These are phyloP conservation scores for Candida pini DNA, from an alignment of 805 yeast species.

Conservation along the genomic window DNA sequence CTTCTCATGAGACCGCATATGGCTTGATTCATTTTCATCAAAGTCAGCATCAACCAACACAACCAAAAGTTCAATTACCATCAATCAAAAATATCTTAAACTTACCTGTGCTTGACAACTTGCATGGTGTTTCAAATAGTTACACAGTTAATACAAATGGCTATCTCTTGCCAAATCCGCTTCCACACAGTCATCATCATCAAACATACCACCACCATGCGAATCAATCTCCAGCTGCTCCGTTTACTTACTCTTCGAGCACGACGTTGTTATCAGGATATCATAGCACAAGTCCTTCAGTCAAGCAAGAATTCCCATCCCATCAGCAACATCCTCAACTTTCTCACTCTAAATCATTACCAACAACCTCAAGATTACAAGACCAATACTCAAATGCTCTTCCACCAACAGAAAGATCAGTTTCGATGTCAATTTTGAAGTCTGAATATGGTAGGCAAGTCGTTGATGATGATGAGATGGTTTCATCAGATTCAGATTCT, in stretches of 20 bases:
- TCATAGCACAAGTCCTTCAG: too few relatives aligned
- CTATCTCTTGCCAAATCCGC: too few relatives aligned
- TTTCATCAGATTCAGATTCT: constrained; percentile 1
- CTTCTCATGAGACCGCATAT: too few relatives aligned
- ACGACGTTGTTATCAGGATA: too few relatives aligned
- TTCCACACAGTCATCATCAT: too few relatives aligned
- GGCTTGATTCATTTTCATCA: too few relatives aligned
- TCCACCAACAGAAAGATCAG: constrained; percentile 1
- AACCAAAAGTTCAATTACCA: constrained; percentile 16
- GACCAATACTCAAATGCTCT: neutral
- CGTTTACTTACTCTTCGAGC: too few relatives aligned
- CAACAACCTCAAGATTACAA: neutral
- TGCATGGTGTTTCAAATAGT: neutral
- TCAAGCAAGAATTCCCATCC: too few relatives aligned
- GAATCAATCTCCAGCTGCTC: constrained; percentile 21
- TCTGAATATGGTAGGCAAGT: neutral
- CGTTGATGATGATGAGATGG: neutral
- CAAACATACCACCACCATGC: constrained; percentile 18
- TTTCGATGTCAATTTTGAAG: constrained; percentile 3
- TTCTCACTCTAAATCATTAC: constrained; percentile 1
- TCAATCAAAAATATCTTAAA: constrained; percentile 19
- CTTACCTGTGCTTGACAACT: constrained; percentile 13
- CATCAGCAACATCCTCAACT: too few relatives aligned
- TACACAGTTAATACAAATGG: too few relatives aligned
- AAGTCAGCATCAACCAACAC: too few relatives aligned